Evolutionary conservation across 192 early-diverging fungal genomes (phyloP), one percentile per base, ranked within the genome.

Genomic region (Coemansia sp.): DNA sequence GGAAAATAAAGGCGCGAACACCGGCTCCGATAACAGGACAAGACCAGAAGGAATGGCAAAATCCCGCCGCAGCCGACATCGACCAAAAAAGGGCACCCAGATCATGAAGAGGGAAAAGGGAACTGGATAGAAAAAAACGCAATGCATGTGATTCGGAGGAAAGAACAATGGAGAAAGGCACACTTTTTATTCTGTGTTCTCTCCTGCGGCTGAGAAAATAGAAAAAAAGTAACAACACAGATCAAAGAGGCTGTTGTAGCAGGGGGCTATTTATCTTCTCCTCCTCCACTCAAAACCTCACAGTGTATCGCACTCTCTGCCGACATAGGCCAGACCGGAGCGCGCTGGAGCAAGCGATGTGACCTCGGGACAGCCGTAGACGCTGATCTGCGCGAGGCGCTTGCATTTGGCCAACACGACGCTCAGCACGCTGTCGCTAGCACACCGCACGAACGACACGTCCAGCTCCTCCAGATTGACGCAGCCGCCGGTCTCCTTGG

Each of bases 351-450:
- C 79, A 67, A 72, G 76, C 0, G 79, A 57, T 1, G 88, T 88
- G 46, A 94, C 75, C 37, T 84, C 77, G 56, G 89, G 87, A 58
- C 92, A 91, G 4, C 94, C 94, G 76, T 89, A 96, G 7, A 93
- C 87, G 7, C 65, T 74, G n/a, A 94, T 65, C 32, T 68, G 62
- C 11, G 69, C 67, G 51, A 96, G 72, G 20, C 53, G 61, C n/a
- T 54, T 63, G 61, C 88, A 88, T 2, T 65, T 44, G 16, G 62
- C 44, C 39, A 94, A 45, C 11, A 94, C n/a, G 45, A 75, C 68
- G 53, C 75, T 81, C 70, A 96, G 76, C 19, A 90, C 84, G 16
- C 74, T 80, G 62, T 96, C 93, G 54, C 89, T 87, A 42, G 92
- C 77, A 49, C 87, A 85, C 7, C 92, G 86, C n/a, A 90, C 87